phyloP scores from a whole-genome alignment of 352 stramenopile species.

The Phytophthora tentaculata region DNA sequence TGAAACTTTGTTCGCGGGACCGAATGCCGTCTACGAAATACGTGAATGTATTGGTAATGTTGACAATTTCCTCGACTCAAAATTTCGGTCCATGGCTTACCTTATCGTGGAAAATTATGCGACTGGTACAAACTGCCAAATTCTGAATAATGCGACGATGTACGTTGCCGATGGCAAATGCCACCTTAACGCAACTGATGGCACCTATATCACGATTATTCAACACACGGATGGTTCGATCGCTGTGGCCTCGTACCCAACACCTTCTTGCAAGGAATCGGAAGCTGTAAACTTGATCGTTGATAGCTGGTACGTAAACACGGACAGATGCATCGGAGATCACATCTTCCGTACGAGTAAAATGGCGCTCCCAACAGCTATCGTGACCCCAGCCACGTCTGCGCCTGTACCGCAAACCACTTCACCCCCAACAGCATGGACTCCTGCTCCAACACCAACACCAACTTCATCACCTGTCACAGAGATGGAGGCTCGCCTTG shows the following conservation, averaged over 20 bases:
- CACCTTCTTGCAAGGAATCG: background rate
- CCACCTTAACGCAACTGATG: conserved; percentile 5
- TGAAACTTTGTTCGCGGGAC: conserved; percentile 1
- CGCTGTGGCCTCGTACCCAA: conserved; percentile 1
- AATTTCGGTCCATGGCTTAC: conserved; percentile 5
- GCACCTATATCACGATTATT: conserved; percentile 2
- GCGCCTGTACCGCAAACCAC: conserved; percentile 1
- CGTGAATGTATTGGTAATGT: conserved; percentile 9
- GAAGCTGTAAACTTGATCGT: conserved; percentile 3
- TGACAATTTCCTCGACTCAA: background rate
- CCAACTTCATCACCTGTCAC: background rate
- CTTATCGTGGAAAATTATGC: conserved; percentile 22
- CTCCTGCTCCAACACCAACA: no score
- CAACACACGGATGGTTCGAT: conserved; percentile 1
- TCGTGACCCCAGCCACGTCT: background rate
- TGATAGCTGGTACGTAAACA: conserved; percentile 16
- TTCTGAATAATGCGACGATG: conserved; percentile 4
- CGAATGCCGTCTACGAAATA: conserved; percentile 6
- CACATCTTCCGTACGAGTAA: conserved; percentile 8
- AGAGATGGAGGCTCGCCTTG: conserved; percentile 9
- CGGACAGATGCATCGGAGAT: conserved; percentile 2
- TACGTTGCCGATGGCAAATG: conserved; percentile 22
- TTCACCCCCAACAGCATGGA: conserved; percentile 1
- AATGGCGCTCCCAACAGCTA: conserved; percentile 1
- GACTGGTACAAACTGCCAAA: conserved; percentile 14